Evolutionary conservation across 2,329 filamentous ascomycete genomes (phyloP).

Genomic region (Capronia epimyces): DNA sequence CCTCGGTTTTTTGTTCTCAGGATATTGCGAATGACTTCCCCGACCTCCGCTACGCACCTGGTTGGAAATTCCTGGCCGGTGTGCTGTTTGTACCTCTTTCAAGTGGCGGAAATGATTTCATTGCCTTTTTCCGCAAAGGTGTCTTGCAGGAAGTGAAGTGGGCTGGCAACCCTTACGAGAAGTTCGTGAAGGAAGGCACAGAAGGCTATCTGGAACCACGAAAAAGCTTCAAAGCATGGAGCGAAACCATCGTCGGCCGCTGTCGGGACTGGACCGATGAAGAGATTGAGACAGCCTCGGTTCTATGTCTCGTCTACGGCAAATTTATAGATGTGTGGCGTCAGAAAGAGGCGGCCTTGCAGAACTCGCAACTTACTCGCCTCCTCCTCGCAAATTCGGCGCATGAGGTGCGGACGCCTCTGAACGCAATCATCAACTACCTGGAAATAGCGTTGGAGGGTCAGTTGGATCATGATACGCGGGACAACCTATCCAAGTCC

Average conservation of each 20-base stretch:
- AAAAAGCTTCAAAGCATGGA: conserved; percentile 74
- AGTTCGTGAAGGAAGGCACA: conserved; percentile 66
- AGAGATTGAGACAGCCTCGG: conserved; percentile 81
- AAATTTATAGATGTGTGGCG: conserved; percentile 90
- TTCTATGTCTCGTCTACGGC: conserved; percentile 81
- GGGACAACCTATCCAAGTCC: conserved; percentile 76
- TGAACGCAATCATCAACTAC: conserved; percentile 94
- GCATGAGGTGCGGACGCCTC: conserved; percentile 81
- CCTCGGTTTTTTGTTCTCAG: conserved; percentile 70
- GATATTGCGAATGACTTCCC: conserved; percentile 73
- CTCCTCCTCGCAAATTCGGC: conserved; percentile 80
- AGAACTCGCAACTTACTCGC: conserved; percentile 73
- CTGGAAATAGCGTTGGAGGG: conserved; percentile 86
- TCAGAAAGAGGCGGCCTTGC: conserved; percentile 77
- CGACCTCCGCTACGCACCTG: conserved; percentile 71
- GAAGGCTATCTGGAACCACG: conserved; percentile 69
- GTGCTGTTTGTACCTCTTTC: conserved; percentile 77
- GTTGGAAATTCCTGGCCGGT: conserved; percentile 72
- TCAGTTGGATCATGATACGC: conserved; percentile 68
- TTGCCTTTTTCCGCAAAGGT: conserved; percentile 80
- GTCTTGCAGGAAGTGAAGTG: conserved; percentile 73
- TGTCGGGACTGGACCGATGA: conserved; percentile 85
- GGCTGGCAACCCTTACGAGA: conserved; percentile 84
- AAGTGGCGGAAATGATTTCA: conserved; percentile 71
- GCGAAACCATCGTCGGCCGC: conserved; percentile 72